These are phyloP conservation scores for Austroboletus eburneus DNA, from an alignment of 768 basidiomycete species.

Conservation along the genomic window DNA sequence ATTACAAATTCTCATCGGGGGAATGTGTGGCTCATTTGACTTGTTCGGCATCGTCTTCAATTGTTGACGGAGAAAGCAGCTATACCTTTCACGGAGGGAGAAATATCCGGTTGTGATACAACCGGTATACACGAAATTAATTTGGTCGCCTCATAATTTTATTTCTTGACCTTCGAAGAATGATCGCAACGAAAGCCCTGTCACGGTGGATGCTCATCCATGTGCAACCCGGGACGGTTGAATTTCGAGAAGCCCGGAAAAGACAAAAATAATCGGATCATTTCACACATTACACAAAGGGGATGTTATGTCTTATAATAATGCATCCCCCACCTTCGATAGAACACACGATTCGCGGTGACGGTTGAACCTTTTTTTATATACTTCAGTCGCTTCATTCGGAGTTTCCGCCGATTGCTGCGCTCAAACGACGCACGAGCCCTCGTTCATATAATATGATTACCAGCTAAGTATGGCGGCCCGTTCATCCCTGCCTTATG, in stretches of 20 bases:
- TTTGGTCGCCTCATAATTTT: not conserved
- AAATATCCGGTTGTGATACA: slow-evolving; percentile 13
- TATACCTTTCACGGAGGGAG: slow-evolving; percentile 7
- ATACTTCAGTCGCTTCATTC: not conserved
- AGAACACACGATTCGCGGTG: not conserved
- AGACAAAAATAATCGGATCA: not conserved
- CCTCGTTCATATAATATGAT: too few relatives aligned
- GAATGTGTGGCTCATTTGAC: slow-evolving; percentile 18
- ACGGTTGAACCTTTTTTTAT: not conserved
- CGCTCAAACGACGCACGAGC: slow-evolving; percentile 19
- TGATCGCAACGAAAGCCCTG: not conserved
- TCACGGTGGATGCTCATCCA: not conserved
- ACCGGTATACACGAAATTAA: slow-evolving; percentile 12
- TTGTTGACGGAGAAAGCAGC: slow-evolving; percentile 5
- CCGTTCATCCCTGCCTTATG: too few relatives aligned
- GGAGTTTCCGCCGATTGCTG: slow-evolving; percentile 7
- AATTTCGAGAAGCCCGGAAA: not conserved
- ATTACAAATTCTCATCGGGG: slow-evolving; percentile 13
- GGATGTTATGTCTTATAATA: too few relatives aligned
- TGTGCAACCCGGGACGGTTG: not conserved
- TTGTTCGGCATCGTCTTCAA: slow-evolving; percentile 16
- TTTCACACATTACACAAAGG: too few relatives aligned
- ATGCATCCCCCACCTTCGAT: not conserved
- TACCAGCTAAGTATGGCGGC: too few relatives aligned
- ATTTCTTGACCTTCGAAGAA: slow-evolving; percentile 8